phyloP scores from a whole-genome alignment of 2,329 filamentous ascomycete species.

The Cercospora sojina region DNA sequence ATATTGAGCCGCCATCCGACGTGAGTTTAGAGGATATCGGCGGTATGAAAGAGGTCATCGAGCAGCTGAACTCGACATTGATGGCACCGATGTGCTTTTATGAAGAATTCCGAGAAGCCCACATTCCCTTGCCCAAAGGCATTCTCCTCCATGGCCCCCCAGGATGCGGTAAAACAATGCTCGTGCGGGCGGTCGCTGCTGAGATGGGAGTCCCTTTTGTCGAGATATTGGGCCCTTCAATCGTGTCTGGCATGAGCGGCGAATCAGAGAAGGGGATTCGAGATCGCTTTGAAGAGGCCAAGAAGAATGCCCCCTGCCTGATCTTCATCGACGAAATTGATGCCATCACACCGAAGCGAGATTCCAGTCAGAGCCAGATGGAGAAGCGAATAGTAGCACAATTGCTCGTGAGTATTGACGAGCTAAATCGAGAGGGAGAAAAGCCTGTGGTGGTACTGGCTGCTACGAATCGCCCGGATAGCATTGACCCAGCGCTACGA shows the following conservation, averaged over 20 bases:
- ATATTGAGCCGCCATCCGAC: slow-evolving; percentile 60
- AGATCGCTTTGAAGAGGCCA: slow-evolving; percentile 84
- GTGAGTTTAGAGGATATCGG: slow-evolving; percentile 71
- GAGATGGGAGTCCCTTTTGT: slow-evolving; percentile 75
- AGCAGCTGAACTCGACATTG: slow-evolving; percentile 67
- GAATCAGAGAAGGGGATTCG: slow-evolving; percentile 85
- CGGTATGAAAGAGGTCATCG: slow-evolving; percentile 70
- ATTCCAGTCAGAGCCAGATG: slow-evolving; percentile 82
- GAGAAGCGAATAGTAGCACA: slow-evolving; percentile 83
- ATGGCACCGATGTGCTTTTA: slow-evolving; percentile 70
- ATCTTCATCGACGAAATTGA: slow-evolving; percentile 93
- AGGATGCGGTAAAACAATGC: slow-evolving; percentile 82
- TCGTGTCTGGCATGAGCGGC: slow-evolving; percentile 84
- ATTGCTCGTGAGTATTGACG: slow-evolving; percentile 82
- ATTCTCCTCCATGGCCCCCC: slow-evolving; percentile 80
- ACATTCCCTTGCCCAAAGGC: slow-evolving; percentile 69
- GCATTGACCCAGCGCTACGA: slow-evolving; percentile 74
- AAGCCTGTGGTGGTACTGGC: slow-evolving; percentile 86
- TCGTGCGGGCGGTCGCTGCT: slow-evolving; percentile 76
- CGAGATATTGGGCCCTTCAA: slow-evolving; percentile 74
- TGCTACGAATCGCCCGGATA: slow-evolving; percentile 85
- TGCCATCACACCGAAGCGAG: slow-evolving; percentile 81
- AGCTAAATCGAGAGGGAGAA: slow-evolving; percentile 61
- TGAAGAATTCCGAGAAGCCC: slow-evolving; percentile 63
- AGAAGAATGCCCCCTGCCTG: slow-evolving; percentile 79